These are phyloP conservation scores for Fragosphaeria purpurea DNA, from an alignment of 2,329 filamentous ascomycete species.

Conservation along the genomic window DNA sequence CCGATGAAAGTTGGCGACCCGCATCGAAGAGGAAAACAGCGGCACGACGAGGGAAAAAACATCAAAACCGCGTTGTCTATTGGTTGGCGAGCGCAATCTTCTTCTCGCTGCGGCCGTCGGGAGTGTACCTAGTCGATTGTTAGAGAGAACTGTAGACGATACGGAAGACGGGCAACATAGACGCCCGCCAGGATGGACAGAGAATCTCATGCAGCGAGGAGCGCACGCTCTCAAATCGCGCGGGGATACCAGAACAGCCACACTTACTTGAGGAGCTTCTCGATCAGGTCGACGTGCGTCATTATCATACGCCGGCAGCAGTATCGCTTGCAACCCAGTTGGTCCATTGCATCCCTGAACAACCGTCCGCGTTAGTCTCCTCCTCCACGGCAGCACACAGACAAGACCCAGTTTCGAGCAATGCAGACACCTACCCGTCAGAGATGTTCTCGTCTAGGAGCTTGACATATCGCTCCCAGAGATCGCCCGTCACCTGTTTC, in stretches of 20 bases:
- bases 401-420: no score
- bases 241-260: neutral
- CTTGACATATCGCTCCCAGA: slow-evolving; percentile 92
- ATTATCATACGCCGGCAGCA: slow-evolving; percentile 99
- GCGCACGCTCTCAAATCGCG: no score
- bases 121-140: slow-evolving; percentile 40
- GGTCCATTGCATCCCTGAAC: slow-evolving; percentile 84
- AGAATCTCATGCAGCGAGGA: no score
- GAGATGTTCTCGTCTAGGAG: slow-evolving; percentile 68
- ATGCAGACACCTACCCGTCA: slow-evolving; percentile 53
- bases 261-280: slow-evolving; percentile 86
- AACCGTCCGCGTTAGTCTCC: no score
- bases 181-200: neutral
- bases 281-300: slow-evolving; percentile 97
- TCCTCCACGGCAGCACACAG: no score
- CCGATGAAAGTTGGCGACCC: no score
- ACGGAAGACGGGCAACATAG: neutral
- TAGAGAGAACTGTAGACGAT: neutral
- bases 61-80: neutral
- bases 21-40: no score
- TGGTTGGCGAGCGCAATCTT: slow-evolving; percentile 31
- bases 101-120: slow-evolving; percentile 53
- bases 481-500: slow-evolving; percentile 79
- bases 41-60: no score
- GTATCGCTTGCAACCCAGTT: slow-evolving; percentile 87